Percentiles rank a stretch among this genome's conserved stretches.
Conservation (phyloP, 371 early-diverging fungal genomes). For the Rhizomucor pusillus region DNA sequence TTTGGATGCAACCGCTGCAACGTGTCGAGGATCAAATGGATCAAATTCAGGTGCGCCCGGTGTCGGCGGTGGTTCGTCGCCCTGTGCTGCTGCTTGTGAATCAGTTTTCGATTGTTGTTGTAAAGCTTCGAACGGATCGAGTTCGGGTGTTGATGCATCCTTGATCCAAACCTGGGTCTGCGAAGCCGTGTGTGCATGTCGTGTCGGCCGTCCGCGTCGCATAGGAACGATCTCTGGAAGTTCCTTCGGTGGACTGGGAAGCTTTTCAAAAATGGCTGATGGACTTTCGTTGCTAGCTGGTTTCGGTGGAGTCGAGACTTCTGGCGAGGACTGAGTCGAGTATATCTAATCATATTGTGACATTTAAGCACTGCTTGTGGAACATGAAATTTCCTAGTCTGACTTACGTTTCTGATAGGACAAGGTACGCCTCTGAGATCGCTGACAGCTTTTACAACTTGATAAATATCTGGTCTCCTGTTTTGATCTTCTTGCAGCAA, state of each 20-base stretch:
- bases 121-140: slow-evolving; percentile 12
- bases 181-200: slow-evolving; percentile 18
- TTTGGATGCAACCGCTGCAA: neutral
- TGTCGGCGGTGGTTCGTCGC: no score
- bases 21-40: slow-evolving; percentile 3
- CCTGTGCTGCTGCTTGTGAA: no score
- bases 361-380: slow-evolving; percentile 8
- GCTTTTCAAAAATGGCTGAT: slow-evolving; percentile 38
- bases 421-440: slow-evolving; percentile 65
- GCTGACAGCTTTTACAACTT: slow-evolving; percentile 67
- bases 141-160: neutral
- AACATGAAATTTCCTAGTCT: slow-evolving; percentile 19
- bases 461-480: slow-evolving; percentile 75
- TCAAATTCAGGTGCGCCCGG: neutral
- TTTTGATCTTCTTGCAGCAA: slow-evolving; percentile 76
- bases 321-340: neutral
- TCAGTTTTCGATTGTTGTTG: no score
- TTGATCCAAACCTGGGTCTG: neutral
- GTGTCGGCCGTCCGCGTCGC: slow-evolving; percentile 71
- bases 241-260: slow-evolving; percentile 38
- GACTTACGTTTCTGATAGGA: slow-evolving; percentile 56
- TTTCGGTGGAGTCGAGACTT: neutral
- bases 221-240: slow-evolving; percentile 60
- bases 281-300: slow-evolving; percentile 9
- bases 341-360: neutral